phyloP scores from a whole-genome alignment of 805 yeast species.

The Starmerella khaoyaiensis region DNA sequence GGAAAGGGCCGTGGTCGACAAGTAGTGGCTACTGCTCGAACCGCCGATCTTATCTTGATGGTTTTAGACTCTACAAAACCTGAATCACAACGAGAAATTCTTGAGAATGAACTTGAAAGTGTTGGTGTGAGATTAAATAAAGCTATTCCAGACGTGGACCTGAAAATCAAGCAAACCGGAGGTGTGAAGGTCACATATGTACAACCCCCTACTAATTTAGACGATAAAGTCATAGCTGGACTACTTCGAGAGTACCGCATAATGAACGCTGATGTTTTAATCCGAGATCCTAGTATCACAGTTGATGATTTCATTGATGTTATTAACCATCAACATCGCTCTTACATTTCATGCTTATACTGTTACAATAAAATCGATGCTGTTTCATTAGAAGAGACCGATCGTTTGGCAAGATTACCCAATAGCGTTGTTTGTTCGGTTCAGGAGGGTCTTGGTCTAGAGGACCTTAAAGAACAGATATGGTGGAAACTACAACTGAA shows the following conservation, averaged over 20 bases:
- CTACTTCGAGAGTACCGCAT: conserved; percentile 76
- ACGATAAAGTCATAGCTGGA: conserved; percentile 65
- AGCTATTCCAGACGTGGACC: conserved; percentile 62
- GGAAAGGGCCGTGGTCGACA: conserved; percentile 98
- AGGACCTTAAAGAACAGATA: conserved; percentile 80
- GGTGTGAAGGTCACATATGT: conserved; percentile 77
- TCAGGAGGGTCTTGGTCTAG: conserved; percentile 71
- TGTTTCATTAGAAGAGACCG: conserved; percentile 87
- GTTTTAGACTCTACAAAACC: conserved; percentile 93
- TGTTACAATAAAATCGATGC: conserved; percentile 94
- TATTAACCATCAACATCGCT: conserved; percentile 74
- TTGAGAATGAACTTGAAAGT: conserved; percentile 81
- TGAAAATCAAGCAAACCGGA: conserved; percentile 73
- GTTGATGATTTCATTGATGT: conserved; percentile 89
- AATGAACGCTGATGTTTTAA: conserved; percentile 85
- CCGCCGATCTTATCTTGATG: conserved; percentile 86
- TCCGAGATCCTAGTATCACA: conserved; percentile 78
- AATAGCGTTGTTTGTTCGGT: conserved; percentile 91
- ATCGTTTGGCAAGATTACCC: conserved; percentile 81
- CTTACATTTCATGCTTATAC: conserved; percentile 81
- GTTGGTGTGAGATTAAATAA: conserved; percentile 88
- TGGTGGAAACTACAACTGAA: conserved; percentile 78
- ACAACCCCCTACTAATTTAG: conserved; percentile 67
- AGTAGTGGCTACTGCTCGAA: conserved; percentile 90
- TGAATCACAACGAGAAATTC: conserved; percentile 70